Percentiles rank a stretch among this genome's conserved stretches.
Evolutionary conservation across 1,139 yeast species (phyloP).

Genomic region (Scheffersomyces lignicola): DNA sequence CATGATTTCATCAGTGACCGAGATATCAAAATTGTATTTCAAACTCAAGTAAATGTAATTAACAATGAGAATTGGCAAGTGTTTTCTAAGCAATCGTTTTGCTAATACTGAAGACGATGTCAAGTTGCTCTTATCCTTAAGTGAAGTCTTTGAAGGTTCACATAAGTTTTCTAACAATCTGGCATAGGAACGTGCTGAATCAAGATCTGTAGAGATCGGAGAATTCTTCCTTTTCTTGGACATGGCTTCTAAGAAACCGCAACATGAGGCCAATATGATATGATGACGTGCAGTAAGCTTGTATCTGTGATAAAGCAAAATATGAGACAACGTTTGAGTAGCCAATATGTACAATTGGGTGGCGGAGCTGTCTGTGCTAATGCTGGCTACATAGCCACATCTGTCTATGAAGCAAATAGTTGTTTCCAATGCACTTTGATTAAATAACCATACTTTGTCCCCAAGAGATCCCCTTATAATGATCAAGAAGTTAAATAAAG

Average conservation of each 20-base stretch:
- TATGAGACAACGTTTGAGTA: slow-evolving; percentile 50
- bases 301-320: slow-evolving; percentile 67
- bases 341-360: slow-evolving; percentile 30
- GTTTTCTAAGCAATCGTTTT: slow-evolving; percentile 61
- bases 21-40: slow-evolving; percentile 46
- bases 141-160: slow-evolving; percentile 52
- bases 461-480: slow-evolving; percentile 28
- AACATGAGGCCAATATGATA: slow-evolving; percentile 50
- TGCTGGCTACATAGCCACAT: slow-evolving; percentile 1
- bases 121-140: slow-evolving; percentile 32
- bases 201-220: slow-evolving; percentile 10
- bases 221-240: slow-evolving; percentile 21
- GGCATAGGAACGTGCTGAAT: slow-evolving; percentile 47
- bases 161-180: slow-evolving; percentile 69
- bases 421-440: slow-evolving; percentile 67
- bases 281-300: slow-evolving; percentile 76
- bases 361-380: neutral
- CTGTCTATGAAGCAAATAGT: slow-evolving; percentile 8
- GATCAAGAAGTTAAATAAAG: neutral
- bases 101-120: slow-evolving; percentile 57
- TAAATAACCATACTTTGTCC: slow-evolving; percentile 57
- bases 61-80: slow-evolving; percentile 61
- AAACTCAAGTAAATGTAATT: slow-evolving; percentile 56
- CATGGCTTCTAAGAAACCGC: slow-evolving; percentile 48
- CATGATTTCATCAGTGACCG: slow-evolving; percentile 50